Percentiles rank a stretch among this genome's conserved stretches.
These are phyloP conservation scores for Podaxis sp. DNA, from an alignment of 768 basidiomycete species.

Conservation along the genomic window DNA sequence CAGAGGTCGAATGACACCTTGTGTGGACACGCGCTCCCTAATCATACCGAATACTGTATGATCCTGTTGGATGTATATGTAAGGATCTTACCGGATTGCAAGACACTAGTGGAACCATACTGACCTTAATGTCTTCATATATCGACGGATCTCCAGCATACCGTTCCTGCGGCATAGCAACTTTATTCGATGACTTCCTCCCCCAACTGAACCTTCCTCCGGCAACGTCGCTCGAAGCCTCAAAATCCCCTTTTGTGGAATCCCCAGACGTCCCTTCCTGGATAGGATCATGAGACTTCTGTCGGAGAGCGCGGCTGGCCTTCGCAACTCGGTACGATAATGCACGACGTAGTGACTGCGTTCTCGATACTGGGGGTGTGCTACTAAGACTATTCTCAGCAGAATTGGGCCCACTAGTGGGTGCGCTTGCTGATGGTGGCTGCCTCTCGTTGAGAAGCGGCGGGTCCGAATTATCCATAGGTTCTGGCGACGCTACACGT, in stretches of 20 bases:
- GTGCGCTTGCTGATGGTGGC: background rate
- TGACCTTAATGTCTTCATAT: slow-evolving; percentile 48
- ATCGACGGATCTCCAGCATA: slow-evolving; percentile 63
- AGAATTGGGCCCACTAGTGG: background rate
- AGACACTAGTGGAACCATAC: slow-evolving; percentile 25
- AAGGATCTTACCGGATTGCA: background rate
- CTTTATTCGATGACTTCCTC: background rate
- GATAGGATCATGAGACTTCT: slow-evolving; percentile 12
- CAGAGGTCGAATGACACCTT: slow-evolving; percentile 79
- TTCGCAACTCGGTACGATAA: slow-evolving; percentile 22
- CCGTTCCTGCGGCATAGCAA: slow-evolving; percentile 24
- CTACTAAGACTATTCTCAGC: background rate
- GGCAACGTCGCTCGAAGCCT: slow-evolving; percentile 32
- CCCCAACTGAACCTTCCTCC: slow-evolving; percentile 29
- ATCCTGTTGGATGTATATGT: slow-evolving; percentile 28
- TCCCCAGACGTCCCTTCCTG: background rate
- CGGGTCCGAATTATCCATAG: background rate
- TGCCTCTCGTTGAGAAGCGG: background rate
- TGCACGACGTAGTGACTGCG: slow-evolving; percentile 25
- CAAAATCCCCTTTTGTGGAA: slow-evolving; percentile 10
- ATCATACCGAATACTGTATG: slow-evolving; percentile 66
- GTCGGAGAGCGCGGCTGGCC: slow-evolving; percentile 18
- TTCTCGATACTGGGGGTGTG: background rate
- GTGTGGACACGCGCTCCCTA: slow-evolving; percentile 83
- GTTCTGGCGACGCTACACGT: slow-evolving; percentile 5